Evolutionary conservation across 1,139 yeast genomes (phyloP).

Genomic region (Cylindricascospora bacillispora): DNA sequence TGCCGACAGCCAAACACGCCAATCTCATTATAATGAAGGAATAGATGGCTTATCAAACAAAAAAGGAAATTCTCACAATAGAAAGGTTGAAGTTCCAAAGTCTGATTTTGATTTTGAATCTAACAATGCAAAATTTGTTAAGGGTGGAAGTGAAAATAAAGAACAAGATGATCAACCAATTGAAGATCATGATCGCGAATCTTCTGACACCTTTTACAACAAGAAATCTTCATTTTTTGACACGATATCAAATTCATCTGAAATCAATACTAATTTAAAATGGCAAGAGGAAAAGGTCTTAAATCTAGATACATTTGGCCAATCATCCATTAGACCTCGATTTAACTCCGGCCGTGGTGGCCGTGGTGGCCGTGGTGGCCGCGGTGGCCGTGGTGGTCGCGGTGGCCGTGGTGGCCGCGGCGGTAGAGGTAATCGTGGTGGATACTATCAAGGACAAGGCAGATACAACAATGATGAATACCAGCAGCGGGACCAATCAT

Average conservation of each 20-base stretch:
- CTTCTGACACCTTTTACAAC: constrained; percentile 36
- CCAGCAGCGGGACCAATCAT: too few species aligned
- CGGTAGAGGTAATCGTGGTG: constrained; percentile 1
- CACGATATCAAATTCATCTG: constrained; percentile 49
- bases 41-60: constrained; percentile 1
- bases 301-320: constrained; percentile 54
- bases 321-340: constrained; percentile 30
- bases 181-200: too few species aligned
- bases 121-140: constrained; percentile 49
- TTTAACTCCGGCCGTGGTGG: constrained; percentile 25
- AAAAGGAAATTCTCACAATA: constrained; percentile 5
- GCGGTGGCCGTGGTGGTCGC: constrained; percentile 26
- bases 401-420: constrained; percentile 14
- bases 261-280: constrained; percentile 33
- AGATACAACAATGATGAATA: not conserved
- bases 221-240: constrained; percentile 73
- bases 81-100: constrained; percentile 26
- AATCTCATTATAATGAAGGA: constrained; percentile 4
- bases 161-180: constrained; percentile 5
- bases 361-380: constrained; percentile 27
- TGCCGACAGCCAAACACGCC: constrained; percentile 1
- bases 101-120: constrained; percentile 54
- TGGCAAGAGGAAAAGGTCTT: constrained; percentile 50
- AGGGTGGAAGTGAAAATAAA: constrained; percentile 9
- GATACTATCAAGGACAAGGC: not conserved